Evolutionary conservation across 75 land plant genomes (phyloP).

Genomic region (Cryptomeria japonica): DNA sequence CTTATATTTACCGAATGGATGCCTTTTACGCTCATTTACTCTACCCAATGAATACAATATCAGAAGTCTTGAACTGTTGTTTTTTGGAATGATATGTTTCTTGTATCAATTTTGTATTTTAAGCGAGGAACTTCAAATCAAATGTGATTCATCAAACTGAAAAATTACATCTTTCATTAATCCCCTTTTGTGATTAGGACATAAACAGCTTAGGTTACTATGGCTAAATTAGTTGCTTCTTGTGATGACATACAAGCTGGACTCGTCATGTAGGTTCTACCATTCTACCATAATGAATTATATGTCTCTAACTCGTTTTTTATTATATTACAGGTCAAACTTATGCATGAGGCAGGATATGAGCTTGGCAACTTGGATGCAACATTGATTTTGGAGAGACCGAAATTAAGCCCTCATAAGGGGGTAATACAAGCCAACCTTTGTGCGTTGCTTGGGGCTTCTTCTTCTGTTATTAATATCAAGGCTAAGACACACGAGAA

Average conservation of each 20-base stretch:
- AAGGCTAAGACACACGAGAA: slow-evolving; percentile 98
- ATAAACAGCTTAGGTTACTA: neutral
- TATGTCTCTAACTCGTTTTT: neutral
- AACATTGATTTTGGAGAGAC: slow-evolving; percentile 90
- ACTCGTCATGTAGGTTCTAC: neutral
- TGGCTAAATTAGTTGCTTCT: neutral
- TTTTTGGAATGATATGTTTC: neutral
- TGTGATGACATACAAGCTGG: neutral
- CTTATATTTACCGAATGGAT: neutral
- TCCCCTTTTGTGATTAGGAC: neutral
- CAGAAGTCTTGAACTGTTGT: neutral
- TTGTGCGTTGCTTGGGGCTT: slow-evolving; percentile 76
- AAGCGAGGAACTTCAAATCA: neutral
- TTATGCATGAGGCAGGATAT: slow-evolving; percentile 95
- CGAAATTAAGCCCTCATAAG: slow-evolving; percentile 97
- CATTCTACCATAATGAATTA: neutral
- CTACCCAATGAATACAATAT: neutral
- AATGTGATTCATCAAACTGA: neutral
- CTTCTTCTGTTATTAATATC: slow-evolving; percentile 75
- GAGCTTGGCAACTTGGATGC: slow-evolving; percentile 94
- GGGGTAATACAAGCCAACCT: slow-evolving; percentile 78
- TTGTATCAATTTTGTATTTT: neutral
- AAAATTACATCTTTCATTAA: neutral
- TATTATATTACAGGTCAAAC: slow-evolving; percentile 68
- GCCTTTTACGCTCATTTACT: neutral